Percentiles rank a stretch among this genome's conserved stretches.
Evolutionary conservation across 2,329 filamentous ascomycete species (phyloP).

Genomic region (Paecilomyces sp.): DNA sequence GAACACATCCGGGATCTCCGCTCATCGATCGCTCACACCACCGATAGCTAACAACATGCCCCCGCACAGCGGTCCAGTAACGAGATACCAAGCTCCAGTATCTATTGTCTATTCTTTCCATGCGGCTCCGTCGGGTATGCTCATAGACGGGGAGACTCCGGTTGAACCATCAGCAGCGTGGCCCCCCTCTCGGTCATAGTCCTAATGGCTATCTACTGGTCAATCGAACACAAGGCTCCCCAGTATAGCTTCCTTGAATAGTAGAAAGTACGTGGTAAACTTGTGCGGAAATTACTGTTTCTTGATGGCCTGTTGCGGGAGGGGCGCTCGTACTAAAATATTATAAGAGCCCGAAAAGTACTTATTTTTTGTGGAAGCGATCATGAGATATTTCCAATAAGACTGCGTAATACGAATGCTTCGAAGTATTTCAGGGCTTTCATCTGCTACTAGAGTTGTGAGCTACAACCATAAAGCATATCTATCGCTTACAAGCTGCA

Average conservation of each 20-base stretch:
- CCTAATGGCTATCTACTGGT: not conserved
- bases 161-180: not conserved
- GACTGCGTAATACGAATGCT: not conserved
- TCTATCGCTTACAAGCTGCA: not conserved
- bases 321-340: not conserved
- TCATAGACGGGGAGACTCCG: not conserved
- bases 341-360: not conserved
- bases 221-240: not conserved
- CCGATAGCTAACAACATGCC: not conserved
- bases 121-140: not conserved
- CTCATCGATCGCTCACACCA: not conserved
- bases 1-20: not conserved
- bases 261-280: not conserved
- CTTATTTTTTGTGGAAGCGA: not conserved
- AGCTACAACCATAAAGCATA: not conserved
- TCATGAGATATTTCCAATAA: not conserved
- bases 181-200: not conserved
- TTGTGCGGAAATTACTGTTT: not conserved
- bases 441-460: not conserved
- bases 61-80: not conserved
- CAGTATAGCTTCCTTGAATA: not conserved
- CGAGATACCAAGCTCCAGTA: not conserved
- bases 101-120: not conserved
- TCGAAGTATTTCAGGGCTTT: not conserved
- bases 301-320: not conserved